Evolutionary conservation across 805 yeast genomes (phyloP).

Genomic region (Saccharomyces mikatae): DNA sequence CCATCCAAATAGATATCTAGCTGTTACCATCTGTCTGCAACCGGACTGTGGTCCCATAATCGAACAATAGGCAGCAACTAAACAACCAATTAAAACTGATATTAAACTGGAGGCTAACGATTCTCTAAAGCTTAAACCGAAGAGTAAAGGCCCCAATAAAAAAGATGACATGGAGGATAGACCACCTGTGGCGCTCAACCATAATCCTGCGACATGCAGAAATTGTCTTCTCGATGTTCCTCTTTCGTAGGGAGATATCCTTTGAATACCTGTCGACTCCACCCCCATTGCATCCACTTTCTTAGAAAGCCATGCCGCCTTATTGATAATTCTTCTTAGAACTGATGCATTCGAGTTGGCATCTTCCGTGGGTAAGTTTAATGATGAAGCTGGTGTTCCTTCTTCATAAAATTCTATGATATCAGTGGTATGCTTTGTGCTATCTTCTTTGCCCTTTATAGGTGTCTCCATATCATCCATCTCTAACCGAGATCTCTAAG

Average conservation of each 20-base stretch:
- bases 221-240: slow-evolving; percentile 34
- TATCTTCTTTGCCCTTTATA: not conserved
- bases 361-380: not conserved
- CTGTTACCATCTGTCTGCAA: slow-evolving; percentile 78
- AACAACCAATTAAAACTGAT: slow-evolving; percentile 62
- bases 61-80: slow-evolving; percentile 74
- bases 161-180: slow-evolving; percentile 84
- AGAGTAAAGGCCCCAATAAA: slow-evolving; percentile 65
- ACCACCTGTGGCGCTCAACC: slow-evolving; percentile 84
- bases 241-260: slow-evolving; percentile 61
- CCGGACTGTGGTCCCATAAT: slow-evolving; percentile 89
- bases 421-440: not conserved
- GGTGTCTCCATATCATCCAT: not conserved
- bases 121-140: slow-evolving; percentile 59
- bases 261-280: slow-evolving; percentile 72
- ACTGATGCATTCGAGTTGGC: not conserved
- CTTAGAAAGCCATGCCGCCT: slow-evolving; percentile 28
- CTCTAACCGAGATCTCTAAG: not conserved
- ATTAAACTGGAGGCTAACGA: slow-evolving; percentile 53
- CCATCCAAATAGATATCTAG: slow-evolving; percentile 77
- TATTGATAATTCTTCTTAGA: not conserved
- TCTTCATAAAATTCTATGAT: not conserved
- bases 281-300: slow-evolving; percentile 52
- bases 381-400: not conserved
- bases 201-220: slow-evolving; percentile 55